Base-by-base conservation (phyloP, 2,329 filamentous ascomycete species). In the Aureobasidium sp. region DNA sequence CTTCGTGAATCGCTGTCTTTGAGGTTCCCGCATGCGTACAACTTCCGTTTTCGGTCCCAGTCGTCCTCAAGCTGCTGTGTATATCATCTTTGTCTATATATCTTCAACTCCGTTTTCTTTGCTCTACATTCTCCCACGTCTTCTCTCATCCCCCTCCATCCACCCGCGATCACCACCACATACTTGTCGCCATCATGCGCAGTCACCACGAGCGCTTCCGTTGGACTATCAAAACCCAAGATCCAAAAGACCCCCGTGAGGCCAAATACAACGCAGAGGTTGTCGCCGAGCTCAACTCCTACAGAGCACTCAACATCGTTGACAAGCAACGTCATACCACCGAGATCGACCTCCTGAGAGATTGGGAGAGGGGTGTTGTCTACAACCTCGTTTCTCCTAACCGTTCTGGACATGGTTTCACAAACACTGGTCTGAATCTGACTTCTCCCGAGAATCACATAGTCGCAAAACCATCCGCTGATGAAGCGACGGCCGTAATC, bases 11-110 rank as follows among this genome's bases (percentile, higher is more conserved):
- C 25, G 19, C 23, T 25, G 45, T 59, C 55, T 59, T 50, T 50
- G 55, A 42, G 23, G 13, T 25, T 49, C 25, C 55, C 55, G 55
- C 23, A 59, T 59, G 43, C 45, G 55, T 59, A 37, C 27, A n/a
- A 2, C 40, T 59, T 59, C 55, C 55, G 45, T 29, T 59, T 50
- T 59, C 55, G 55, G 47, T 25, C 5, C 15, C 19, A 31, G 17
- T 42, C 21, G 5, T 50, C 33, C 50, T 13, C 45, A 21, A 23
- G n/a, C 10, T 25, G 19, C n/a, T 9, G 17, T 50, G 23, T 59
- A 59, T 59, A 59, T 59, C 45, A 59, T 50, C 55, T 59, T 59
- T 59, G 55, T 59, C 55, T 35, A n/a, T 3, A 40, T 31, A 25
- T 4, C 45, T 17, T 13, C 15, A 11, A 29, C 27, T 50, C 45